Evolutionary conservation across 176 grass and related monocot species (phyloP).

Genomic region (Eragrostis curvula): DNA sequence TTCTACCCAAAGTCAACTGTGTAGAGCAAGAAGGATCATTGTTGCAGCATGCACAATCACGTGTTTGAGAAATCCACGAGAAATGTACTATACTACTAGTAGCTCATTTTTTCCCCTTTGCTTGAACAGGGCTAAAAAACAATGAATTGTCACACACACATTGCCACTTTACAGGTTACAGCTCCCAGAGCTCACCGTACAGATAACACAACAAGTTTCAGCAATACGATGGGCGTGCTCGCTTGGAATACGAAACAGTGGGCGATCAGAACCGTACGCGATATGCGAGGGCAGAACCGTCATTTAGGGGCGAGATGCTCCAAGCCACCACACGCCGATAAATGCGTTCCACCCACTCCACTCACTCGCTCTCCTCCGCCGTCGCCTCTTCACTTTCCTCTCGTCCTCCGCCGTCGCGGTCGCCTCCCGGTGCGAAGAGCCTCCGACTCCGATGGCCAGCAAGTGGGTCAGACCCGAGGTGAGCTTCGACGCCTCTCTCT

Average conservation of each 20-base stretch:
- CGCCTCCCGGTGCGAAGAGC: constrained; percentile 1
- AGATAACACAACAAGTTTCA: background rate
- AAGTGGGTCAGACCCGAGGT: constrained; percentile 89
- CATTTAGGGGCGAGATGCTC: constrained; percentile 12
- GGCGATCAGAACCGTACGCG: background rate
- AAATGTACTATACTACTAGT: too few relatives aligned
- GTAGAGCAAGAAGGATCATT: too few relatives aligned
- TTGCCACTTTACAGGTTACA: background rate
- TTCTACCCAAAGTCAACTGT: too few relatives aligned
- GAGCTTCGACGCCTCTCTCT: background rate
- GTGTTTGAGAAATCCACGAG: too few relatives aligned
- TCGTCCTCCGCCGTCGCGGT: constrained; percentile 36
- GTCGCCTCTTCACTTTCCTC: constrained; percentile 15
- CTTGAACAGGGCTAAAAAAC: too few relatives aligned
- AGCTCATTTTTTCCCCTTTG: too few relatives aligned
- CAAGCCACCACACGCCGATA: constrained; percentile 25
- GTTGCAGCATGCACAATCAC: too few relatives aligned
- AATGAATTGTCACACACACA: background rate
- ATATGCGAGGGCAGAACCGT: constrained; percentile 32
- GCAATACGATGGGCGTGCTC: background rate
- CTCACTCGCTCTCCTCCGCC: constrained; percentile 15
- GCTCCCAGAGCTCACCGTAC: background rate
- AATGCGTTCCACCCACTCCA: constrained; percentile 16
- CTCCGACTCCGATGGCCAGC: constrained; percentile 60
- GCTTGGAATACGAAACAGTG: background rate